Evolutionary conservation across 2,329 filamentous ascomycete genomes (phyloP).

Genomic region (Botrytis fabae): DNA sequence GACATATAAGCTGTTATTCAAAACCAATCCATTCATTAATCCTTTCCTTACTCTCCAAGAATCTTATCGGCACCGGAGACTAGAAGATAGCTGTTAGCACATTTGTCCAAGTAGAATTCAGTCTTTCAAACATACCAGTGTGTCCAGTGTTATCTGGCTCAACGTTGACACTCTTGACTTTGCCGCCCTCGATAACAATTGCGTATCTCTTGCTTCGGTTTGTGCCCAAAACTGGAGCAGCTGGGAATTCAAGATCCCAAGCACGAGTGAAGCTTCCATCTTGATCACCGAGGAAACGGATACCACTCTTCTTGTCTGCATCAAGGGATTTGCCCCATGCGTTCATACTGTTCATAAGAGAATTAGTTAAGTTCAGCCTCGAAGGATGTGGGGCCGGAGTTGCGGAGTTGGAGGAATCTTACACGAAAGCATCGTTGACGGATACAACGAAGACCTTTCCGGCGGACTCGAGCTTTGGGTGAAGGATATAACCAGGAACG

Average conservation of each 20-base stretch:
- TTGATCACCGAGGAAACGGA: slow-evolving; percentile 87
- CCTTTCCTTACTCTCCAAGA: slow-evolving; percentile 29
- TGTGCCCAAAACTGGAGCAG: slow-evolving; percentile 75
- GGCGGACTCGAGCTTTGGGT: slow-evolving; percentile 73
- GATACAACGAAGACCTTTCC: slow-evolving; percentile 86
- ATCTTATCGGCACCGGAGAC: slow-evolving; percentile 42
- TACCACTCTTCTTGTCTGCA: slow-evolving; percentile 68
- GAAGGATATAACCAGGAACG: slow-evolving; percentile 82
- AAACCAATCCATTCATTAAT: neutral
- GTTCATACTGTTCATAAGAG: slow-evolving; percentile 65
- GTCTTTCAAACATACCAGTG: slow-evolving; percentile 41
- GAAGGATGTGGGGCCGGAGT: neutral
- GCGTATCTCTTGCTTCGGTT: slow-evolving; percentile 85
- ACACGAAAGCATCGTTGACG: slow-evolving; percentile 96
- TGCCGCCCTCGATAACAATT: slow-evolving; percentile 77
- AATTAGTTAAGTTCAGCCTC: neutral
- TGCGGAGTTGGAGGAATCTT: slow-evolving; percentile 42
- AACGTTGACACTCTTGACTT: slow-evolving; percentile 77
- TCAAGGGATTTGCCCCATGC: slow-evolving; percentile 81
- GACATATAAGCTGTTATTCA: slow-evolving; percentile 18
- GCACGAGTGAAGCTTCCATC: slow-evolving; percentile 77
- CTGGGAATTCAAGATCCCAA: slow-evolving; percentile 81
- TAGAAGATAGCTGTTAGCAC: slow-evolving; percentile 5
- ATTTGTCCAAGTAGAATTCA: too few species aligned
- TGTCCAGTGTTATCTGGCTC: slow-evolving; percentile 88